Conservation (phyloP, 257 asterid species). For the Haberlea rhodopensis region DNA sequence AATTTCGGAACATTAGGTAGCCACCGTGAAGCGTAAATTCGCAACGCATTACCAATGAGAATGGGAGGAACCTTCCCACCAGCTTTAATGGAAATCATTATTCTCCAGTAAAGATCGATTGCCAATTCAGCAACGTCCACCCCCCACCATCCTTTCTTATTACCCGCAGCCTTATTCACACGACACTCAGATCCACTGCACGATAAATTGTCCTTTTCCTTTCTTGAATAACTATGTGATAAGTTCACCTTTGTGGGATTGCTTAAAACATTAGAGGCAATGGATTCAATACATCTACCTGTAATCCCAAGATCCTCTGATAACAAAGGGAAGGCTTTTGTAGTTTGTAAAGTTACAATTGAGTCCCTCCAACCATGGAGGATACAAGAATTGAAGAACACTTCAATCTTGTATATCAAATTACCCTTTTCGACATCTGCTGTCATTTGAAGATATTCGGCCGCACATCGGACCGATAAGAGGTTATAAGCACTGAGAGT, state of each 20-base stretch:
- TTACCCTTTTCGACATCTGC: conserved; percentile 88
- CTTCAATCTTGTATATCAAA: conserved; percentile 65
- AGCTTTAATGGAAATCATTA: conserved; percentile 73
- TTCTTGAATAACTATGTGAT: conserved; percentile 57
- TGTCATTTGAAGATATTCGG: conserved; percentile 83
- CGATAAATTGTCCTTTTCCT: conserved; percentile 56
- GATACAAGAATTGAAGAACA: conserved; percentile 72
- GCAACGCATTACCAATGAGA: conserved; percentile 71
- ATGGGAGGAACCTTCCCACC: conserved; percentile 58
- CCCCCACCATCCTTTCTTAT: conserved; percentile 75
- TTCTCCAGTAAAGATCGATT: conserved; percentile 86
- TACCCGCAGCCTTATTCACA: conserved; percentile 30
- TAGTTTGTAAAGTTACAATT: conserved; percentile 58
- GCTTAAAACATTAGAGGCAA: conserved; percentile 58
- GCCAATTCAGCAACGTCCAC: conserved; percentile 78
- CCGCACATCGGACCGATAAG: conserved; percentile 66
- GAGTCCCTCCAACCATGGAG: conserved; percentile 86
- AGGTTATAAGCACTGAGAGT: conserved; percentile 84
- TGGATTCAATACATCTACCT: conserved; percentile 59
- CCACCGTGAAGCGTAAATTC: conserved; percentile 73
- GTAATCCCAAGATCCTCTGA: conserved; percentile 72
- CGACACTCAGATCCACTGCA: conserved; percentile 57
- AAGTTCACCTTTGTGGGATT: conserved; percentile 59
- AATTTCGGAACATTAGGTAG: conserved; percentile 52
- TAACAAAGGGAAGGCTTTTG: conserved; percentile 55